phyloP scores from a whole-genome alignment of 2,329 filamentous ascomycete species.

The Alternaria sp. region DNA sequence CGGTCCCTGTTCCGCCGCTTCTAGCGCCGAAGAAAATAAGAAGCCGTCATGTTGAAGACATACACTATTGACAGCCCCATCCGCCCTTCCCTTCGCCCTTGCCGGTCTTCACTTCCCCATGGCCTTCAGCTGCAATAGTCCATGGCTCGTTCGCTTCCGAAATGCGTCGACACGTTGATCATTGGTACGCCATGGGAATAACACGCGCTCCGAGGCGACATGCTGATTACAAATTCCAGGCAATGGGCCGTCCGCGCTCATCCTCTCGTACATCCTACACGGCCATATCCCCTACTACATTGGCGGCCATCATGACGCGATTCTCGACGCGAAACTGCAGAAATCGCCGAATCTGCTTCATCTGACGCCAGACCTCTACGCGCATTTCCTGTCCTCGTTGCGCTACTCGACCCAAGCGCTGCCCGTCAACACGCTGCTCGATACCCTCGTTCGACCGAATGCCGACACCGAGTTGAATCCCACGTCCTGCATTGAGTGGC shows the following conservation, averaged over 20 bases:
- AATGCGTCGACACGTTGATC: slow-evolving; percentile 51
- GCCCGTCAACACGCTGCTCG: slow-evolving; percentile 65
- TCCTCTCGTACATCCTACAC: slow-evolving; percentile 68
- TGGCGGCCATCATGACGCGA: slow-evolving; percentile 62
- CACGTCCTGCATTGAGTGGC: slow-evolving; percentile 62
- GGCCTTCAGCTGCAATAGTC: slow-evolving; percentile 40
- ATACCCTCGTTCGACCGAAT: slow-evolving; percentile 65
- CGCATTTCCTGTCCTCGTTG: slow-evolving; percentile 65
- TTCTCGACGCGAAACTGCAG: slow-evolving; percentile 63
- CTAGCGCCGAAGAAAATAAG: slow-evolving; percentile 37
- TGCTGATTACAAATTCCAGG: slow-evolving; percentile 52
- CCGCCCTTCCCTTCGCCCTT: slow-evolving; percentile 15
- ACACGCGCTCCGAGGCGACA: not conserved
- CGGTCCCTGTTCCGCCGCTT: slow-evolving; percentile 12
- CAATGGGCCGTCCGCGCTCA: slow-evolving; percentile 67
- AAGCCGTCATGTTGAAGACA: slow-evolving; percentile 42
- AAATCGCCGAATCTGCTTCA: slow-evolving; percentile 56
- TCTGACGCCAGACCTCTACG: slow-evolving; percentile 59
- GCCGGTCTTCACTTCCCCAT: slow-evolving; percentile 29
- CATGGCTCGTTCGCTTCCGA: slow-evolving; percentile 48
- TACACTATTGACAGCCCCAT: slow-evolving; percentile 32
- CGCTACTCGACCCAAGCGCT: slow-evolving; percentile 68
- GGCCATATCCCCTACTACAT: slow-evolving; percentile 65
- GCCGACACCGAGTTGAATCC: slow-evolving; percentile 63
- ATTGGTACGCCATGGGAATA: slow-evolving; percentile 35